Evolutionary conservation across 495 filamentous ascomycete species (phyloP).

Genomic region (Aspergillus nidulans): DNA sequence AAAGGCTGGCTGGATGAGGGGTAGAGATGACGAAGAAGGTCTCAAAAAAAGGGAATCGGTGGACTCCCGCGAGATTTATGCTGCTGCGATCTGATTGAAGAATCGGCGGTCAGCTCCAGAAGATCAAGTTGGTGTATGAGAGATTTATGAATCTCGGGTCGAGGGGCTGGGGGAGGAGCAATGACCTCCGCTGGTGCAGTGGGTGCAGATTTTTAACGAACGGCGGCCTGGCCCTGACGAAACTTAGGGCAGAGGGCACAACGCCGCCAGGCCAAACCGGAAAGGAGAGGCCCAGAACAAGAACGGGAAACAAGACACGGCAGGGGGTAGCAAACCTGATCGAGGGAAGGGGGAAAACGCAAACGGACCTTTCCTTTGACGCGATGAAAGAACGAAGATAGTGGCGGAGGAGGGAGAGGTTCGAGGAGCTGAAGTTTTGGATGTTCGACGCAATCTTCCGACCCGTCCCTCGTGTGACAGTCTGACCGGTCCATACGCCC

Average conservation of each 20-base stretch:
- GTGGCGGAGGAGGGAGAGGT: background rate
- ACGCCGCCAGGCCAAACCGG: slow-evolving; percentile 14
- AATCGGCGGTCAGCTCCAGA: slow-evolving; percentile 16
- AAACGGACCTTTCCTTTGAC: background rate
- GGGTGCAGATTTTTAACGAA: slow-evolving; percentile 25
- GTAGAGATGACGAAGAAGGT: background rate
- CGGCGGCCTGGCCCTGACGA: slow-evolving; percentile 7
- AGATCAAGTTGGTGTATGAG: slow-evolving; percentile 9
- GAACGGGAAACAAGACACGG: background rate
- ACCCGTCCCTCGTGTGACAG: slow-evolving; percentile 10
- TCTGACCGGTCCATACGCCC: background rate
- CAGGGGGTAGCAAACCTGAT: background rate
- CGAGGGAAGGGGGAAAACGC: background rate
- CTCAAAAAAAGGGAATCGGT: slow-evolving; percentile 11
- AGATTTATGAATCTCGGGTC: slow-evolving; percentile 19
- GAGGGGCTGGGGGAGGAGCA: slow-evolving; percentile 4
- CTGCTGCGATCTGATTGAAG: slow-evolving; percentile 6
- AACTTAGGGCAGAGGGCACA: slow-evolving; percentile 29
- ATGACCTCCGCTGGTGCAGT: slow-evolving; percentile 4
- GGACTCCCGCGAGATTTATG: slow-evolving; percentile 1
- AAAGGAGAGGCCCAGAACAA: background rate
- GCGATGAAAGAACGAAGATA: background rate
- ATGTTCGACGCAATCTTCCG: background rate
- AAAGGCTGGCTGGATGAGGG: slow-evolving; percentile 49
- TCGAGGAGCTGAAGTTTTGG: background rate